A percentile compares a stretch with the other conserved stretches of the same genome.
Conservation (phyloP, 306 rosid species). For the Castanospermum australe region DNA sequence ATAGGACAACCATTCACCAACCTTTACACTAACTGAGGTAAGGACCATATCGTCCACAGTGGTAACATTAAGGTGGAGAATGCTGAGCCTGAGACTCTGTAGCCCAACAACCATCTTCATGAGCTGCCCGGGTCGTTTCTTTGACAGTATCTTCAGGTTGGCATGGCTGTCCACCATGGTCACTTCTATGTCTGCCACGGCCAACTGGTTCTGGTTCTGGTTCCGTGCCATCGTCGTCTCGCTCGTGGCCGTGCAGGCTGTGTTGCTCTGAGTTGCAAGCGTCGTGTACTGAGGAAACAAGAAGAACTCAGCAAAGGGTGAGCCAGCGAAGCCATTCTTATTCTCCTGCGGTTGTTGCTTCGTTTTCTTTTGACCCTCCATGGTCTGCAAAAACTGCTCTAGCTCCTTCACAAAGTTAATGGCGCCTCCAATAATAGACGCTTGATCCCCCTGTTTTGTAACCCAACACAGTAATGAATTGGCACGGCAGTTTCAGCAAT, state of each 20-base stretch:
- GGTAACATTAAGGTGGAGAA: slow-evolving; percentile 78
- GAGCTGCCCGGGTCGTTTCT: slow-evolving; percentile 54
- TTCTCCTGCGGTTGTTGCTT: slow-evolving; percentile 11
- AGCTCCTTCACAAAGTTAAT: slow-evolving; percentile 91
- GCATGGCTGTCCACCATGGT: slow-evolving; percentile 78
- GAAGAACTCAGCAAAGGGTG: slow-evolving; percentile 74
- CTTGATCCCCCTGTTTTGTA: slow-evolving; percentile 79
- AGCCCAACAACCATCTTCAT: slow-evolving; percentile 59
- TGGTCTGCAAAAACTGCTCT: slow-evolving; percentile 66
- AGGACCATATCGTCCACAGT: slow-evolving; percentile 63
- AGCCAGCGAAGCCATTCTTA: not conserved
- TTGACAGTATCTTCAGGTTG: slow-evolving; percentile 64
- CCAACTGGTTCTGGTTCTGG: slow-evolving; percentile 9
- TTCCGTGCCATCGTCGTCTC: not conserved
- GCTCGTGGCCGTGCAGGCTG: slow-evolving; percentile 8
- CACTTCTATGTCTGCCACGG: slow-evolving; percentile 72
- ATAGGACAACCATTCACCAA: slow-evolving; percentile 8
- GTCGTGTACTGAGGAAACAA: slow-evolving; percentile 79
- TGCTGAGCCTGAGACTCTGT: slow-evolving; percentile 45
- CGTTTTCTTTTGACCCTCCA: slow-evolving; percentile 46
- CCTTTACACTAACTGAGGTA: slow-evolving; percentile 76
- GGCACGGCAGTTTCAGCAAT: not conserved
- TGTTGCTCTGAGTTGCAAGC: slow-evolving; percentile 28
- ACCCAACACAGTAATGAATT: not conserved
- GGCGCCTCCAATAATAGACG: slow-evolving; percentile 91